Conservation (phyloP, 2,329 filamentous ascomycete genomes). For the Aspergillus novofumigatus region DNA sequence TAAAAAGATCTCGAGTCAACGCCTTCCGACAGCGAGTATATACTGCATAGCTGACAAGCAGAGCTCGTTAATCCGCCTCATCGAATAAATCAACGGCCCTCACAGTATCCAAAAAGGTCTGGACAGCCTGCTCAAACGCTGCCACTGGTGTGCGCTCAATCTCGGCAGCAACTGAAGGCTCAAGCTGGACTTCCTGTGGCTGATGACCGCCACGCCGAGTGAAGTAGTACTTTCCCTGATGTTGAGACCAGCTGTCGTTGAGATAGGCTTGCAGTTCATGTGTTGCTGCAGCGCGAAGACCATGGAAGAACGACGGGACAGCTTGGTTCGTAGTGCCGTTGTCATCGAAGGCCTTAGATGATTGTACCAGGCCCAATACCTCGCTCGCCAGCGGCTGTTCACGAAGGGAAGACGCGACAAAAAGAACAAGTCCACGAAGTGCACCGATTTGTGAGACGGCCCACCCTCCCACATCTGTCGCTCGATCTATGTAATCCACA, state of each 20-base stretch:
- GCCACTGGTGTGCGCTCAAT: conserved; percentile 18
- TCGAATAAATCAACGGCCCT: conserved; percentile 12
- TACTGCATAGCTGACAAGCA: neutral
- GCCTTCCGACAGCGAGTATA: neutral
- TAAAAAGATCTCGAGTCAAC: neutral
- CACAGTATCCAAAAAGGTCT: conserved; percentile 8
- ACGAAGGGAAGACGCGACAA: conserved; percentile 27
- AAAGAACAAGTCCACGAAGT: conserved; percentile 38
- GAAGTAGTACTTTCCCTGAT: conserved; percentile 45
- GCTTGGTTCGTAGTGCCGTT: conserved; percentile 1
- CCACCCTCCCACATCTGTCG: conserved; percentile 20
- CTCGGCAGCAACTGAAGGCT: conserved; percentile 19
- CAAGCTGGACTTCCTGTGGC: conserved; percentile 43
- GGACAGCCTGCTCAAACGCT: conserved; percentile 20
- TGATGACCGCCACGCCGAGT: conserved; percentile 39
- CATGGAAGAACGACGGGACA: conserved; percentile 15
- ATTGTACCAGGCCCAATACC: conserved; percentile 1
- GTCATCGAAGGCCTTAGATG: neutral
- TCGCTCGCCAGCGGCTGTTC: conserved; percentile 12
- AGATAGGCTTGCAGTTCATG: conserved; percentile 45
- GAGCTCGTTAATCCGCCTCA: neutral
- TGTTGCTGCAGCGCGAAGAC: conserved; percentile 30
- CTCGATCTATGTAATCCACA: conserved; percentile 46
- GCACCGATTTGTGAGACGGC: conserved; percentile 34
- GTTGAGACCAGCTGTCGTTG: conserved; percentile 44